phyloP scores from a whole-genome alignment of 345 rosid genomes.

The Syzygium jambos region DNA sequence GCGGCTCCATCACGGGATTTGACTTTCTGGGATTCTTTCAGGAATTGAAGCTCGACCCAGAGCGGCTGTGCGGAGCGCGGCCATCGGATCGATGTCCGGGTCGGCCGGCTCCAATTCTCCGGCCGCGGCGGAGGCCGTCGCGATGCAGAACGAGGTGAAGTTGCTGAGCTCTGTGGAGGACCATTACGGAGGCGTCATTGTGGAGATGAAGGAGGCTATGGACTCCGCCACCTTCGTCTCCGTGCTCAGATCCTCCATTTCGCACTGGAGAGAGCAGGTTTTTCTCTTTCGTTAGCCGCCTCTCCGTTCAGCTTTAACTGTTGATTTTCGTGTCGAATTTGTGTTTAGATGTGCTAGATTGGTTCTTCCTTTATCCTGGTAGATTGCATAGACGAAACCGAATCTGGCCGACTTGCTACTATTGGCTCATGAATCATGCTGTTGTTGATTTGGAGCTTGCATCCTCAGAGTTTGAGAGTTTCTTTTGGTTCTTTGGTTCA shows the following conservation, averaged over 20 bases:
- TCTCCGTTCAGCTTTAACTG: background rate
- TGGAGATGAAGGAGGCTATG: slow-evolving; percentile 51
- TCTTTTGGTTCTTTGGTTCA: background rate
- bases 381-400: background rate
- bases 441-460: background rate
- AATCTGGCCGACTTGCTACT: accelerated
- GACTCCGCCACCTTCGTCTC: slow-evolving; percentile 42
- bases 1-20: background rate
- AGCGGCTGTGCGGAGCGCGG: background rate
- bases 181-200: slow-evolving; percentile 66
- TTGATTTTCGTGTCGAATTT: background rate
- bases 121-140: background rate
- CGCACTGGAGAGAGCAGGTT: slow-evolving; percentile 71
- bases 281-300: background rate
- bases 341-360: background rate
- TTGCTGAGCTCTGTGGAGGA: slow-evolving; percentile 40
- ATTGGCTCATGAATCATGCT: background rate
- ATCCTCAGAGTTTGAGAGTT: background rate
- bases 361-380: background rate
- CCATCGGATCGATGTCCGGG: background rate
- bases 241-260: slow-evolving; percentile 46
- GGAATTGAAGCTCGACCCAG: background rate
- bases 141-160: background rate
- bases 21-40: background rate
- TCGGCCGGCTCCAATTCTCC: background rate